phyloP scores from a whole-genome alignment of 2,329 filamentous ascomycete genomes.

The Keithomyces neogunnii region DNA sequence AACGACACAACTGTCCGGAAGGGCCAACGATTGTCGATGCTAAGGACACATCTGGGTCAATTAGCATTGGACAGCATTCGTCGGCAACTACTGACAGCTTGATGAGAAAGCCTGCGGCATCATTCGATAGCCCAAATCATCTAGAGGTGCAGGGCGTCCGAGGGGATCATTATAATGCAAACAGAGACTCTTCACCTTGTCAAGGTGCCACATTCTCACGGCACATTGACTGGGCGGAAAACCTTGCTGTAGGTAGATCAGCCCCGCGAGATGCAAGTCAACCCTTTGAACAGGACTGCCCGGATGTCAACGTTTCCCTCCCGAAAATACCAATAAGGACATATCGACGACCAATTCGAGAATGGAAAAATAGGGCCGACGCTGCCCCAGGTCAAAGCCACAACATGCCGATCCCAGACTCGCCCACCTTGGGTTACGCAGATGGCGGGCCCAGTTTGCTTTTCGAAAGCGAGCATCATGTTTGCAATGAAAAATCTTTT shows the following conservation, averaged over 20 bases:
- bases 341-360: background rate
- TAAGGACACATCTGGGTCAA: background rate
- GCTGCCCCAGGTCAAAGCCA: background rate
- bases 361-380: background rate
- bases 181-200: too few species aligned
- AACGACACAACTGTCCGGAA: slow-evolving; percentile 8
- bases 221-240: background rate
- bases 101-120: too few species aligned
- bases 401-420: slow-evolving; percentile 1
- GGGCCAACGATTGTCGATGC: too few species aligned
- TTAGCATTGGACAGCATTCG: too few species aligned
- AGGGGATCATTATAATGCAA: too few species aligned
- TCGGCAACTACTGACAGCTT: too few species aligned
- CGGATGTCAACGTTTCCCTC: background rate
- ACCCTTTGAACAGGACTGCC: background rate
- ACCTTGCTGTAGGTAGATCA: background rate
- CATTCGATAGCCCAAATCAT: too few species aligned
- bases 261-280: background rate
- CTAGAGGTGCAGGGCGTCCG: too few species aligned
- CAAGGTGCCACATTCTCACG: background rate
- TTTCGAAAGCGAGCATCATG: background rate
- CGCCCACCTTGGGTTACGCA: slow-evolving; percentile 5
- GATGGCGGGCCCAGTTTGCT: background rate
- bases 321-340: background rate
- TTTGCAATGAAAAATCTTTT: background rate